Percentiles rank a stretch among this genome's conserved stretches.
These are phyloP conservation scores for Typha latifolia DNA, from an alignment of 176 grass and related monocot genomes.

Conservation along the genomic window DNA sequence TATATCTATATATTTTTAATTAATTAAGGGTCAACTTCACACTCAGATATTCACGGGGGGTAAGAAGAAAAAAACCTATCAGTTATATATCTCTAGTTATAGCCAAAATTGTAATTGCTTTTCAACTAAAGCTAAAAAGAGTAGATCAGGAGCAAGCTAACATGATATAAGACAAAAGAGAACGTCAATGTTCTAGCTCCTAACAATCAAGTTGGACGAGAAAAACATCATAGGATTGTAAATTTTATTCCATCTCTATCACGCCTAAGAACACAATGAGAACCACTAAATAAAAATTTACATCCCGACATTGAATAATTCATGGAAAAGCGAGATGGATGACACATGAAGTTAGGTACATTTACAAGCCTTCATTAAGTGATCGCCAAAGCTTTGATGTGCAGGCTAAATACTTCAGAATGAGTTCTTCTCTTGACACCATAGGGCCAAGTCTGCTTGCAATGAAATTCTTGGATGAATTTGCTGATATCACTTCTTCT, in stretches of 20 bases:
- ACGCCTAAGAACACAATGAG: background rate
- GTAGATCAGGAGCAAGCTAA: no score
- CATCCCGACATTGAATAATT: background rate
- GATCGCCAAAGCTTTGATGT: background rate
- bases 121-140: no score
- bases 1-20: no score
- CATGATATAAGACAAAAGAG: no score
- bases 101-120: no score
- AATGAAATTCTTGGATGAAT: background rate
- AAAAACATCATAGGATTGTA: no score
- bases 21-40: no score
- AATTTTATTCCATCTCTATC: background rate
- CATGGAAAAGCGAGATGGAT: background rate
- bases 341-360: background rate
- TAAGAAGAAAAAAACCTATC: no score
- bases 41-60: no score
- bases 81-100: no score
- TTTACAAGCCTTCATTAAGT: background rate
- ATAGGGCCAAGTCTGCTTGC: background rate
- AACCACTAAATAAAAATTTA: background rate
- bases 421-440: background rate
- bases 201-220: no score
- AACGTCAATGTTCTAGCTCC: no score
- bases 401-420: background rate
- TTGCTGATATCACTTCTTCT: background rate